Evolutionary conservation across 2,329 filamentous ascomycete species (phyloP), one percentile per base, ranked within the genome.

Genomic region (Penicillium sp.): DNA sequence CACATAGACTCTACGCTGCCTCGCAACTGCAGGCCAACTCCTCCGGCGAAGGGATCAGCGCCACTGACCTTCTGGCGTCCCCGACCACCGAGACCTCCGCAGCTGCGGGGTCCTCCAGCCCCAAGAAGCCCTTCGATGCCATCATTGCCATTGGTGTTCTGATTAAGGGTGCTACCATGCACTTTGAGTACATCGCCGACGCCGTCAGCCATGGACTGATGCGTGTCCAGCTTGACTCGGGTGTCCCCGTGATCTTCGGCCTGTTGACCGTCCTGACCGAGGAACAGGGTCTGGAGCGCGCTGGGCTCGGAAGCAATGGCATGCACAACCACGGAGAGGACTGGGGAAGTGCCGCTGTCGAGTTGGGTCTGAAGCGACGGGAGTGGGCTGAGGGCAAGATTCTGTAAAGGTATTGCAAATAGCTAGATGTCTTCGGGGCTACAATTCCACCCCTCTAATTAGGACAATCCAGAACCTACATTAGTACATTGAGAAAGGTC

Each of bases 91-190:
- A 96, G 73, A 82, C 92, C 31, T 79, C 82, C 27, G 76, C 82
- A 66, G 75, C 45, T 31, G 59, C 60, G 43, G 72, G 67, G 16
- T 58, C 76, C 2, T 63, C 76, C 2, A 71, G 75, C n/a, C 48
- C 67, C 3, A 67, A 75, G 18, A 69, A 72, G 47, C 85, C 91
- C 18, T 97, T 97, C 68, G 93, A 97, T 71, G 94, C 94, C 59
- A 86, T 99, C 60, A 92, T 99, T 63, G 92, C 94, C 49, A 90
- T 99, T 64, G 94, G 94, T 52, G 92, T 96, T 53, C 85, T 99
- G 57, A 97, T 99, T 79, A 99, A 99, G 81, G 94, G 94, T 73
- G 90, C 96, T 77, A 97, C 94, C 6, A 97, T 97, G 92, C 94
- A 99, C 78, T 99, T 99, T 70, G 94, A 99, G 78, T 97, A 99